Evolutionary conservation across 2,329 filamentous ascomycete genomes (phyloP), one percentile per base, ranked within the genome.

Genomic region (Pseudopyricularia cyperi): DNA sequence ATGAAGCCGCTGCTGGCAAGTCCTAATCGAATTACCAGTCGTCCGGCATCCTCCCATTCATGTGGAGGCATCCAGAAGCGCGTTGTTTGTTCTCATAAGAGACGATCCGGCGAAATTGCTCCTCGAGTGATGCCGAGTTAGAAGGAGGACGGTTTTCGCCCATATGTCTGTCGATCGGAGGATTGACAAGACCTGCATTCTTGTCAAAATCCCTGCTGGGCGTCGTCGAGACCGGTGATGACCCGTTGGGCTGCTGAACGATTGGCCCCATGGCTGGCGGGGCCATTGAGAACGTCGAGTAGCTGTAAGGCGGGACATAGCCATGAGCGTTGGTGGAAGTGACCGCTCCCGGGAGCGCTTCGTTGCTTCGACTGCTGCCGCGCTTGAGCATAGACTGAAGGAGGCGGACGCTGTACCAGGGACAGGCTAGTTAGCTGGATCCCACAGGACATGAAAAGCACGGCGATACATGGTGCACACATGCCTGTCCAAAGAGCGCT

Each of bases 251-350:
- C 53, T 51, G 74, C 72, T 14, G 72, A 69, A 32, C 73, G 73
- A 57, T 76, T 26, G 39, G 66, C 24, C 74, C 73, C n/a, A 66
- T 62, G 52, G 73, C 76, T 42, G 75, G 72, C 17, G 74, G 75
- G 42, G 50, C 50, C 22, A 46, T 35, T 17, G 50, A 51, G 26
- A 51, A 51, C 17, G 28, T 46, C 39, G 50, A 51, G 35, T 33
- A 51, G 19, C 19, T 32, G 39, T 46, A 51, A n/a, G 50, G 19
- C 17, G 50, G 50, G 8, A 79, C 64, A 39, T 75, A 69, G 11
- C 75, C 76, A 22, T 71, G 73, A 6, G 71, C 76, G 8, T 73
- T 78, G 42, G 70, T 72, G 1, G 75, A 72, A 2, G 74, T 74
- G 46, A 79, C 65, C 12, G 74, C 64, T 42, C 74, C 68, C 34